A percentile compares a stretch with the other conserved stretches of the same genome.
Conservation (phyloP, 2,329 filamentous ascomycete species). For the Calonectria ilicicola region DNA sequence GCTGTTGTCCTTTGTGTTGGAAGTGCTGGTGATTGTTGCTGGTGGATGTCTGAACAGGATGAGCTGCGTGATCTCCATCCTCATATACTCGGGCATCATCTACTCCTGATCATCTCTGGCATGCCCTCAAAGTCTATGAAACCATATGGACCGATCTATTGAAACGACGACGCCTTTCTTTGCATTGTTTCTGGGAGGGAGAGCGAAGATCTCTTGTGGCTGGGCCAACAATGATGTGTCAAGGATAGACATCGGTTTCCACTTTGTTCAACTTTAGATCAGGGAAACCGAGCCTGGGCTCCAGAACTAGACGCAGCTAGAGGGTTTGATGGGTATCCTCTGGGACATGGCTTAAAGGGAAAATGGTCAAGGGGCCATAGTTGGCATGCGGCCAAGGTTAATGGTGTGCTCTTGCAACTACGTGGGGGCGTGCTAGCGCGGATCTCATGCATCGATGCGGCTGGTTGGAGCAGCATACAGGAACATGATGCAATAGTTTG, state of each 20-base stretch:
- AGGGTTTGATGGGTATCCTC: not conserved
- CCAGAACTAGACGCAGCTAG: not conserved
- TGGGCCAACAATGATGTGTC: slow-evolving; percentile 11
- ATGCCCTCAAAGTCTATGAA: slow-evolving; percentile 16
- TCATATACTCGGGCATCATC: slow-evolving; percentile 31
- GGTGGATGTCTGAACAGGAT: not conserved
- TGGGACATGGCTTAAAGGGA: not conserved
- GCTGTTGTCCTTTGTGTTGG: not conserved
- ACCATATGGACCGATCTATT: not conserved
- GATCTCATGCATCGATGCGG: slow-evolving; percentile 3
- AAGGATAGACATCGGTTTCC: not conserved
- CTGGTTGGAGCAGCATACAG: not conserved
- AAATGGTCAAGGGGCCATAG: not conserved
- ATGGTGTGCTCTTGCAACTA: not conserved
- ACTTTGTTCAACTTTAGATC: not conserved
- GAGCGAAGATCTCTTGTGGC: slow-evolving; percentile 24
- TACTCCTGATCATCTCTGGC: slow-evolving; percentile 21
- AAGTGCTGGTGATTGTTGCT: not conserved
- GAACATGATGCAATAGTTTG: not conserved
- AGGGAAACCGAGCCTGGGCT: slow-evolving; percentile 6
- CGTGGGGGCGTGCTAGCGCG: not conserved
- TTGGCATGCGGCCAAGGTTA: slow-evolving; percentile 1
- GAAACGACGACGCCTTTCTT: slow-evolving; percentile 1
- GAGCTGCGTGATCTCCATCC: not conserved
- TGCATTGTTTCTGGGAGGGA: slow-evolving; percentile 30